Evolutionary conservation across 495 filamentous ascomycete species (phyloP).

Genomic region (Trichocladium antarcticum): DNA sequence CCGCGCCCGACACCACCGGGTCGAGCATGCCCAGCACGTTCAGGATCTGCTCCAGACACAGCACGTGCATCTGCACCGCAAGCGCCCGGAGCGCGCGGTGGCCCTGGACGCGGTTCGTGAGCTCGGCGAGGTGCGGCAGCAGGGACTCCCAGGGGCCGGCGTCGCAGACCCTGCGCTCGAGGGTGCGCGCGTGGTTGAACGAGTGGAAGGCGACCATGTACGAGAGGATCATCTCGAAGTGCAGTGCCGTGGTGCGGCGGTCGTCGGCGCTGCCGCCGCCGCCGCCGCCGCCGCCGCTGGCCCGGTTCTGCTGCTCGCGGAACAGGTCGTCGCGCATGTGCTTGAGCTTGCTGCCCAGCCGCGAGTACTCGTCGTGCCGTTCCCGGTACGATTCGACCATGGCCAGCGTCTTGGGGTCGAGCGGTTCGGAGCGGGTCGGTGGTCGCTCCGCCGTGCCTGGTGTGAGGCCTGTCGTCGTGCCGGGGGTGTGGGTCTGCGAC

Average conservation of each 20-base stretch:
- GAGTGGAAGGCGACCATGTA: slow-evolving; percentile 33
- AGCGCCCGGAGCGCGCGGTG: slow-evolving; percentile 23
- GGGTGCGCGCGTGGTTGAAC: slow-evolving; percentile 17
- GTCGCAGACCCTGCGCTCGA: slow-evolving; percentile 19
- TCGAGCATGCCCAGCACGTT: slow-evolving; percentile 20
- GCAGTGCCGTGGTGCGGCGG: slow-evolving; percentile 22
- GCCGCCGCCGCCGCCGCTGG: not conserved
- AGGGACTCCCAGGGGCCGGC: slow-evolving; percentile 19
- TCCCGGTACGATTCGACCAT: slow-evolving; percentile 18
- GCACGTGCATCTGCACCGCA: slow-evolving; percentile 25
- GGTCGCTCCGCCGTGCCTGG: slow-evolving; percentile 31
- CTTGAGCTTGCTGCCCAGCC: slow-evolving; percentile 34
- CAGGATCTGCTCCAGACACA: slow-evolving; percentile 30
- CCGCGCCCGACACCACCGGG: slow-evolving; percentile 1
- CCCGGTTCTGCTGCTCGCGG: slow-evolving; percentile 6
- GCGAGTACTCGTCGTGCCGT: slow-evolving; percentile 18
- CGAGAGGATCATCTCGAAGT: slow-evolving; percentile 33
- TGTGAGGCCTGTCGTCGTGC: slow-evolving; percentile 27
- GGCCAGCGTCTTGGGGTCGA: slow-evolving; percentile 5
- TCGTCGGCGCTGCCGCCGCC: slow-evolving; percentile 14
- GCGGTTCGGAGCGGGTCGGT: slow-evolving; percentile 21
- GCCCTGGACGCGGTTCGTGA: slow-evolving; percentile 15
- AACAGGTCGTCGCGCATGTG: slow-evolving; percentile 34
- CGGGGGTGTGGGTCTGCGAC: slow-evolving; percentile 34
- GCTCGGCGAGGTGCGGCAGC: slow-evolving; percentile 26